Evolutionary conservation across 805 yeast species (phyloP).

Genomic region (Candida sithepensis): DNA sequence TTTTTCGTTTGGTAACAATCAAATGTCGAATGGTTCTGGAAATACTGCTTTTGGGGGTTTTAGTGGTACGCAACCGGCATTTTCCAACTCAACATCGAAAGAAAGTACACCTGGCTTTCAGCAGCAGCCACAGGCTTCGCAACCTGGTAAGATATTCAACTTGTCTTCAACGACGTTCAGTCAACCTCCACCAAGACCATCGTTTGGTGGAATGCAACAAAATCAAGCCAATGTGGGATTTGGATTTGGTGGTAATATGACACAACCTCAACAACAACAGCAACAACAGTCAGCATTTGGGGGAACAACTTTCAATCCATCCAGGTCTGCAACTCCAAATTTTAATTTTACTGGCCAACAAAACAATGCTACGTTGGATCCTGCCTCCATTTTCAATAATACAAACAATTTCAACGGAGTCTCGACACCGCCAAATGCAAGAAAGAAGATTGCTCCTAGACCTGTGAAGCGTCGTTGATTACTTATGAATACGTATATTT

Average conservation of each 20-base stretch:
- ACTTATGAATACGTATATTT: neutral
- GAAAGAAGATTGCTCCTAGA: conserved; percentile 21
- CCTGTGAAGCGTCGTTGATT: conserved; percentile 17
- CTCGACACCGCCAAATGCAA: conserved; percentile 18
- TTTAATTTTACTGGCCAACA: conserved; percentile 30
- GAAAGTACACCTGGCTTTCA: conserved; percentile 8
- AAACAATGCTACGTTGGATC: conserved; percentile 22
- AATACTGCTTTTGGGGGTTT: conserved; percentile 3
- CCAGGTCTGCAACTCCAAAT: conserved; percentile 29
- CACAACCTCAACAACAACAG: conserved; percentile 7
- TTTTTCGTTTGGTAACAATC: neutral
- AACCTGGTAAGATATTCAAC: conserved; percentile 16
- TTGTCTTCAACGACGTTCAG: conserved; percentile 2
- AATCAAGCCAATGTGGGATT: conserved; percentile 8
- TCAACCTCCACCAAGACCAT: conserved; percentile 9
- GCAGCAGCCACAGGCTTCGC: conserved; percentile 15
- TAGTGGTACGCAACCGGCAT: neutral
- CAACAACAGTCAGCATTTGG: conserved; percentile 1
- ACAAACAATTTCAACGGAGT: neutral
- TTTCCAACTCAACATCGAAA: conserved; percentile 5
- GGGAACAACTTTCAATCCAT: conserved; percentile 15
- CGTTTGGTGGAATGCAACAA: conserved; percentile 9
- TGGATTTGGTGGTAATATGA: conserved; percentile 6
- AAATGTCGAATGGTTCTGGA: neutral
- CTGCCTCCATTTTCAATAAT: conserved; percentile 24